phyloP scores from a whole-genome alignment of 2,329 filamentous ascomycete species.

The Zymoseptoria tritici region DNA sequence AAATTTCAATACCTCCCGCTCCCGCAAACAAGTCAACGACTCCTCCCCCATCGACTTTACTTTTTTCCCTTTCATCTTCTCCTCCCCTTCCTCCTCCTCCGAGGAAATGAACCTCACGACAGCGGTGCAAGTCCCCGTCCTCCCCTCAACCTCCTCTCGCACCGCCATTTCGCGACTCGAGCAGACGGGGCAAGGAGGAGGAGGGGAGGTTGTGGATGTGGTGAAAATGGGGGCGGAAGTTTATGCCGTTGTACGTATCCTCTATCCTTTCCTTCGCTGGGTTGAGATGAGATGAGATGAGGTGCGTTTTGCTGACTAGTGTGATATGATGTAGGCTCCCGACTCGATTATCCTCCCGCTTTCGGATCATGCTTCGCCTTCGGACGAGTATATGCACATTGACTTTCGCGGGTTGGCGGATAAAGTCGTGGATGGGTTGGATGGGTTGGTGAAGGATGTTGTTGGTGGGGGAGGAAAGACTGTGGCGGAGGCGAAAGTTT shows the following conservation, averaged over 20 bases:
- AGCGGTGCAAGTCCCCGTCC: slow-evolving; percentile 27
- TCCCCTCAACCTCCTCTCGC: slow-evolving; percentile 17
- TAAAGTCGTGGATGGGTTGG: slow-evolving; percentile 17
- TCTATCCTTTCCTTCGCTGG: no score
- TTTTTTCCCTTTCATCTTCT: slow-evolving; percentile 45
- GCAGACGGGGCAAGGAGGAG: slow-evolving; percentile 10
- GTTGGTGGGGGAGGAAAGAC: not conserved
- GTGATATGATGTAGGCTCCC: slow-evolving; percentile 26
- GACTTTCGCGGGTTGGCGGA: slow-evolving; percentile 51
- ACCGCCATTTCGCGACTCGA: slow-evolving; percentile 14
- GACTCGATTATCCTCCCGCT: slow-evolving; percentile 47
- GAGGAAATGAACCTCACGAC: slow-evolving; percentile 13
- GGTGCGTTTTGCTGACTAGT: no score
- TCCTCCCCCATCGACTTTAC: slow-evolving; percentile 56
- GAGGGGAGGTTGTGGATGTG: not conserved
- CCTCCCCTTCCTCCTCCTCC: slow-evolving; percentile 10
- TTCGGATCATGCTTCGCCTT: slow-evolving; percentile 42
- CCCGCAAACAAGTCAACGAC: slow-evolving; percentile 50
- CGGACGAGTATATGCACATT: slow-evolving; percentile 50
- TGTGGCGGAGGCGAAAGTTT: not conserved
- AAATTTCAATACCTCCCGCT: slow-evolving; percentile 55
- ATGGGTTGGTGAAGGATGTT: not conserved
- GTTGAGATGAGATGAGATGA: no score
- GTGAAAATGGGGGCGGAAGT: slow-evolving; percentile 51
- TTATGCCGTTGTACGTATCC: slow-evolving; percentile 35